Conservation (phyloP, 495 filamentous ascomycete genomes). For the Annulohypoxylon nitens region DNA sequence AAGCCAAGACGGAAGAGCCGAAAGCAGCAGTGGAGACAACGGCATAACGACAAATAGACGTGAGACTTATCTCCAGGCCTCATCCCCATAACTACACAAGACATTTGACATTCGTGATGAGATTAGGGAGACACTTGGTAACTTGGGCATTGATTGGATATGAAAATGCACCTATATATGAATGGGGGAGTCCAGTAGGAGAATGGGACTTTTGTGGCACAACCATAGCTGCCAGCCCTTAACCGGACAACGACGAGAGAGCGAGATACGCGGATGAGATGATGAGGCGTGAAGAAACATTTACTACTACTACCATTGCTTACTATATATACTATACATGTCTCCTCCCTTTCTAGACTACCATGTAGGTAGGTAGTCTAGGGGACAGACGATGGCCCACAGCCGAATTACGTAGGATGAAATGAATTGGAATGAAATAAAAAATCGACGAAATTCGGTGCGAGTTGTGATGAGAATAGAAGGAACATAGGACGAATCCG, state of each 20-base stretch:
- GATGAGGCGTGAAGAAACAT: background rate
- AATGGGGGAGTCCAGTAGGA: background rate
- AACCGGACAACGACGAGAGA: background rate
- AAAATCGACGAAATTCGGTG: background rate
- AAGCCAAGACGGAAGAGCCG: conserved; percentile 12
- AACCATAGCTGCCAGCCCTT: background rate
- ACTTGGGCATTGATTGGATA: conserved; percentile 7
- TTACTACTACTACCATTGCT: background rate
- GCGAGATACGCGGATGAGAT: background rate
- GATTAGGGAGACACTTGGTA: background rate
- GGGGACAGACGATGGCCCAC: conserved; percentile 3
- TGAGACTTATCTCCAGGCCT: background rate
- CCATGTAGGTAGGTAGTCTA: background rate
- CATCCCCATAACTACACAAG: background rate
- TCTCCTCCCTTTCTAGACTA: background rate
- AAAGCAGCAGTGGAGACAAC: conserved; percentile 22
- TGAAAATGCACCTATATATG: background rate
- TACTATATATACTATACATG: background rate
- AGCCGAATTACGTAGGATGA: conserved; percentile 3
- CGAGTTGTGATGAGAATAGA: background rate
- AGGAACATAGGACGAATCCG: background rate
- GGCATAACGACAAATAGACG: background rate
- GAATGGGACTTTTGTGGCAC: background rate
- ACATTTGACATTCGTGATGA: background rate
- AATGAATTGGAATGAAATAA: background rate